phyloP scores from a whole-genome alignment of 192 early-diverging fungal genomes.

The Dispira simplex region DNA sequence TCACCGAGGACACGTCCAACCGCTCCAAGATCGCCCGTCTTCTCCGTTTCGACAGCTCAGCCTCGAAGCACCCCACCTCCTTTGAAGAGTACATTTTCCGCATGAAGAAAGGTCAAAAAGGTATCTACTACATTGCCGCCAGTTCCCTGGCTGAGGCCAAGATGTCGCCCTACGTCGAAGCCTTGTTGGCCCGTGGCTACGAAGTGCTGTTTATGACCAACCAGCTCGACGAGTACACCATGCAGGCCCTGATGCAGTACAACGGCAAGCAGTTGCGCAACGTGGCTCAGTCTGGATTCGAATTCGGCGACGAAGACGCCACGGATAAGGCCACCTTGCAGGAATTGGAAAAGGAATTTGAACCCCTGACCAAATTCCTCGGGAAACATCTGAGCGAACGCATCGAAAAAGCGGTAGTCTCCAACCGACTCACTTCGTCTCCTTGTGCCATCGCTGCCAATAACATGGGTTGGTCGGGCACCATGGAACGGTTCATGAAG shows the following conservation, averaged over 20 bases:
- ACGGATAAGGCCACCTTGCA: conserved; percentile 20
- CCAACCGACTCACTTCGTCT: conserved; percentile 60
- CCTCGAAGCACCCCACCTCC: conserved; percentile 23
- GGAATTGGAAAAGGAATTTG: conserved; percentile 30
- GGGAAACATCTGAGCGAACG: conserved; percentile 25
- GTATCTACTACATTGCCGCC: conserved; percentile 81
- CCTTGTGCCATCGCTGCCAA: conserved; percentile 54
- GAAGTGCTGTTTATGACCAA: conserved; percentile 78
- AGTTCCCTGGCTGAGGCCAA: conserved; percentile 44
- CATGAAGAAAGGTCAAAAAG: conserved; percentile 83
- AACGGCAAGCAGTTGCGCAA: conserved; percentile 68
- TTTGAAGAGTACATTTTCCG: conserved; percentile 65
- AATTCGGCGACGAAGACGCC: conserved; percentile 38
- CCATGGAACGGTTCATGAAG: conserved; percentile 44
- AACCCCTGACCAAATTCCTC: conserved; percentile 42
- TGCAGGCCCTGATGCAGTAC: conserved; percentile 54
- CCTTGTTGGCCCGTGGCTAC: conserved; percentile 70
- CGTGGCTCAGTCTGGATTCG: conserved; percentile 43
- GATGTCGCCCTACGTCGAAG: conserved; percentile 85
- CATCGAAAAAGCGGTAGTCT: conserved; percentile 46
- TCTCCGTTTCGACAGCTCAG: conserved; percentile 64
- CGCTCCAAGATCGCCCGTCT: conserved; percentile 64
- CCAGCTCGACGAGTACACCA: conserved; percentile 59
- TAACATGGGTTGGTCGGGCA: conserved; percentile 44
- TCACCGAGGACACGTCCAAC: conserved; percentile 64